A percentile compares a stretch with the other conserved stretches of the same genome.
Conservation (phyloP, 495 filamentous ascomycete species). For the Neurospora sp. region DNA sequence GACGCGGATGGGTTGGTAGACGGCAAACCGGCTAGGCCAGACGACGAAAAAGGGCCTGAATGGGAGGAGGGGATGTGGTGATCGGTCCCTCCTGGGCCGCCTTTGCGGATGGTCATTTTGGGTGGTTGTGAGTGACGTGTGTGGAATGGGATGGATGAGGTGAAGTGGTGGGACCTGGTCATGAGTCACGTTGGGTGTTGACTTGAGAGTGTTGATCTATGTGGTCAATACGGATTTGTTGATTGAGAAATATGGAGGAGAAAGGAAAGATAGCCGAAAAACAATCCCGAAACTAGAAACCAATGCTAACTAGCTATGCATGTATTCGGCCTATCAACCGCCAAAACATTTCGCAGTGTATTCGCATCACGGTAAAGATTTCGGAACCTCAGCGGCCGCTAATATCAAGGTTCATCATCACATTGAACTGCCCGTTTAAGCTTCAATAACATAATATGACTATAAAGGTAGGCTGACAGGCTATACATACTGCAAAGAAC, state of each 20-base stretch:
- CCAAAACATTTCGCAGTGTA: not conserved
- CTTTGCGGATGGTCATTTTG: not conserved
- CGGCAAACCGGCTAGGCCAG: slow-evolving; percentile 33
- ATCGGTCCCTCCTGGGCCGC: not conserved
- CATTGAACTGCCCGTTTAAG: not conserved
- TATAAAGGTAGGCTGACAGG: not conserved
- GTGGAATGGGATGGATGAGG: not conserved
- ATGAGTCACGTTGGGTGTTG: not conserved
- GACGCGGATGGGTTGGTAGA: slow-evolving; percentile 48
- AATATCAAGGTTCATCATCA: not conserved
- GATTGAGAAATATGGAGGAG: not conserved
- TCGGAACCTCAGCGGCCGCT: not conserved
- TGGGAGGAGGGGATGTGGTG: not conserved
- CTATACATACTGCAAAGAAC: not conserved
- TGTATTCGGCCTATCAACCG: not conserved
- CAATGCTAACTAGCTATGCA: not conserved
- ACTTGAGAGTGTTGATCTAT: not conserved
- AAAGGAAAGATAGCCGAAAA: not conserved
- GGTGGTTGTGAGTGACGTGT: not conserved
- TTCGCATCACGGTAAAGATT: not conserved
- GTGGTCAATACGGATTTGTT: not conserved
- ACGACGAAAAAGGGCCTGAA: not conserved
- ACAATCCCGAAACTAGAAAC: not conserved
- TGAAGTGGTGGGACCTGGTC: not conserved
- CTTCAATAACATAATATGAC: not conserved